These are phyloP conservation scores for Rhodotorula paludigena DNA, from an alignment of 768 basidiomycete genomes.

Conservation along the genomic window DNA sequence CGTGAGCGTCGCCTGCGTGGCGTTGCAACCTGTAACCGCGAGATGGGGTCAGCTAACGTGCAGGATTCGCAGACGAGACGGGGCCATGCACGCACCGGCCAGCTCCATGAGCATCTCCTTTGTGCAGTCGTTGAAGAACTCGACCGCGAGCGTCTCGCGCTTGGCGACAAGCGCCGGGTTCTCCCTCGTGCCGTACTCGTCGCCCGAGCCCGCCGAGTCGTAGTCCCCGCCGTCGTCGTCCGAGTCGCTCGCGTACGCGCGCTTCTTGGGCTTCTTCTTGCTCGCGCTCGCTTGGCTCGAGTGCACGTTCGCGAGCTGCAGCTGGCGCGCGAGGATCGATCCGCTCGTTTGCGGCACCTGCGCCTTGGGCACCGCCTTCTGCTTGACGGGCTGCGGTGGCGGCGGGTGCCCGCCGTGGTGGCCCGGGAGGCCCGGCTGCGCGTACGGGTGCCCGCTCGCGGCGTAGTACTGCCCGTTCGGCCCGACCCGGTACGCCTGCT, in stretches of 20 bases:
- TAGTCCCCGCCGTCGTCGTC: conserved; percentile 43
- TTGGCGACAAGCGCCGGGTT: conserved; percentile 26
- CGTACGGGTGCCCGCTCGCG: background rate
- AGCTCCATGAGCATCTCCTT: conserved; percentile 50
- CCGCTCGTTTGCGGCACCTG: conserved; percentile 17
- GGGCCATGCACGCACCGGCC: conserved; percentile 8
- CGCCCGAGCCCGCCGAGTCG: conserved; percentile 35
- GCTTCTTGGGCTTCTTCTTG: conserved; percentile 27
- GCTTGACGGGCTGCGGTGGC: background rate
- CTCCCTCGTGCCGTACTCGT: conserved; percentile 34
- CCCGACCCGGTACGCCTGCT: background rate
- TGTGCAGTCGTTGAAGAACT: conserved; percentile 51
- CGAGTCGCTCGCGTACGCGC: conserved; percentile 29
- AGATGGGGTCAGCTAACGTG: background rate
- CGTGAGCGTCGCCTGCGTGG: conserved; percentile 73
- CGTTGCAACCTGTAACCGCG: conserved; percentile 55
- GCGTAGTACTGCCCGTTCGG: background rate
- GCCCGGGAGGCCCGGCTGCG: background rate
- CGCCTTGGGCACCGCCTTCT: conserved; percentile 2
- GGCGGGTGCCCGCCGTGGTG: background rate
- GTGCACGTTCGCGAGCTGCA: conserved; percentile 4
- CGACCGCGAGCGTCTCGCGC: conserved; percentile 40
- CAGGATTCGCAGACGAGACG: background rate
- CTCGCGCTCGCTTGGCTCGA: background rate
- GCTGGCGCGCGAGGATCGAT: conserved; percentile 33